Conservation (phyloP, 2,329 filamentous ascomycete genomes). For the Hawksworthiomyces lignivorus region DNA sequence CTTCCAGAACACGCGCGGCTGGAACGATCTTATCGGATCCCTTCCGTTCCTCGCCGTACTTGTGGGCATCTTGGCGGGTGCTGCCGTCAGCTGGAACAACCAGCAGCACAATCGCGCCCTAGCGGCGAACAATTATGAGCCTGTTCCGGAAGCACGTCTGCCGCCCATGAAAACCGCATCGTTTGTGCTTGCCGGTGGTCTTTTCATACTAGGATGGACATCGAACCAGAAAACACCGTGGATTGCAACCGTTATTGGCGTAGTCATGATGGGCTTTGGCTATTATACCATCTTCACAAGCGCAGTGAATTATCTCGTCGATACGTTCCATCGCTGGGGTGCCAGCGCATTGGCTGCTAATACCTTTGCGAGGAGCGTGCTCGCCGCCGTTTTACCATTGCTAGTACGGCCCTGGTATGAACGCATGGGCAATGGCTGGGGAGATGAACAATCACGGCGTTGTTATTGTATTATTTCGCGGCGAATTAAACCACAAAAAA, state of each 20-base stretch:
- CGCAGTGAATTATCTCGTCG: constrained; percentile 47
- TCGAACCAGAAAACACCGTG: constrained; percentile 24
- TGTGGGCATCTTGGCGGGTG: neutral
- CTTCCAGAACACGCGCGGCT: neutral
- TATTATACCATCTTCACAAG: constrained; percentile 42
- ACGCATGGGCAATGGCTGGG: constrained; percentile 54
- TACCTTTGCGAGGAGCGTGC: constrained; percentile 48
- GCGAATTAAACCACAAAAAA: no score
- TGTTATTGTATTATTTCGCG: no score
- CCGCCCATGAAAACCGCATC: neutral
- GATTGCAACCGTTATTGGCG: constrained; percentile 40
- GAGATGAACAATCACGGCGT: no score
- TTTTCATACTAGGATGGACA: neutral
- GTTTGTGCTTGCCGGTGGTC: neutral
- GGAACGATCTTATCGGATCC: neutral
- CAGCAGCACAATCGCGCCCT: neutral
- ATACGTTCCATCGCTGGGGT: constrained; percentile 47
- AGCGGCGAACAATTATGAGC: neutral
- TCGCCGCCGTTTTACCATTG: constrained; percentile 53
- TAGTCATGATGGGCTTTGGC: constrained; percentile 26
- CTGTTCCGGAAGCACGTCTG: neutral
- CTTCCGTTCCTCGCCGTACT: neutral
- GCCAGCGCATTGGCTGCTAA: constrained; percentile 58
- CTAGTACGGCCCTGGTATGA: constrained; percentile 52
- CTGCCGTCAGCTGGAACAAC: neutral